Evolutionary conservation across 164 flowering plant species (phyloP).

Genomic region (Umbellularia californica): DNA sequence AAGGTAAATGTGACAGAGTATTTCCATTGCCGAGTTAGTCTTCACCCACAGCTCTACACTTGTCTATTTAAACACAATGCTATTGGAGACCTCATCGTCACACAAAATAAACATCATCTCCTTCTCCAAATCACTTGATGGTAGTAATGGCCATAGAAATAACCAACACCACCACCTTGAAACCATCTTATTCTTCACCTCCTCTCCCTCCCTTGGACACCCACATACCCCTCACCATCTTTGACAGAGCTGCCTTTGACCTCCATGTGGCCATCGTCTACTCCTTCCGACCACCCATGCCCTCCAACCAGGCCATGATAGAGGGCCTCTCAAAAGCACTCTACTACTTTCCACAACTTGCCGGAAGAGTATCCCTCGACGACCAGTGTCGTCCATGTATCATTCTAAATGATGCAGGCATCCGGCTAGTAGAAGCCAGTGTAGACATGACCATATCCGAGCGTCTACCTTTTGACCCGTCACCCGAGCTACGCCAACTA

Average conservation of each 20-base stretch:
- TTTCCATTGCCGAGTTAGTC: no score
- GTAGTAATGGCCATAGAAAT: constrained; percentile 6
- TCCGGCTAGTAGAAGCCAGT: constrained; percentile 10
- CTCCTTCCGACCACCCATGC: constrained; percentile 11
- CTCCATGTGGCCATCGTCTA: constrained; percentile 6
- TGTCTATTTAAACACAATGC: no score
- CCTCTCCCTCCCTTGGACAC: neutral
- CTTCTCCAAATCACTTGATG: no score
- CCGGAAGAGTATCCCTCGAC: constrained; percentile 12
- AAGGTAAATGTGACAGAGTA: no score
- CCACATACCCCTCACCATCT: constrained; percentile 9
- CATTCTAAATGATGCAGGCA: constrained; percentile 11
- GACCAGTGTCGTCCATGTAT: constrained; percentile 1
- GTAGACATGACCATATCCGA: neutral
- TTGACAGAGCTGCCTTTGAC: constrained; percentile 15
- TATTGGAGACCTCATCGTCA: no score
- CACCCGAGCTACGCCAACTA: neutral
- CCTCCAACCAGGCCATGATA: constrained; percentile 6
- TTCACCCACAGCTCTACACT: no score
- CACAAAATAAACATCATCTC: no score
- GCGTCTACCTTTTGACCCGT: constrained; percentile 1
- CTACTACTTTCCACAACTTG: constrained; percentile 6
- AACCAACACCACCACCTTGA: constrained; percentile 2
- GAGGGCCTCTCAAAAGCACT: constrained; percentile 11
- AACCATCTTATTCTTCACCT: constrained; percentile 3